Conservation (phyloP, 2,329 filamentous ascomycete genomes). For the Emericellopsis cladophorae region DNA sequence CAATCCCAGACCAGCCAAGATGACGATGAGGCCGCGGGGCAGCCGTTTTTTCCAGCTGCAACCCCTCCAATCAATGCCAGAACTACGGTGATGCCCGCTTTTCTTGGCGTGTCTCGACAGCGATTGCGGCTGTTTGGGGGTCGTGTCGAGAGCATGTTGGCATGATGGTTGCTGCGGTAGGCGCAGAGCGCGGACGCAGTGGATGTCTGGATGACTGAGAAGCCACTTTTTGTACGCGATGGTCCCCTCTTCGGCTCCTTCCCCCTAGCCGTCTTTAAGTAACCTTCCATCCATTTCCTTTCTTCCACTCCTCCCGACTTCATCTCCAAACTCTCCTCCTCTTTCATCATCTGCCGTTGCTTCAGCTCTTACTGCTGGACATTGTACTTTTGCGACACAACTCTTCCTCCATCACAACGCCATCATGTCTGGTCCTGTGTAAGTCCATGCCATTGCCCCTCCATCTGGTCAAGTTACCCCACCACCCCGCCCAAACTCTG, state of each 20-base stretch:
- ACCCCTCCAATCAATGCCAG: background rate
- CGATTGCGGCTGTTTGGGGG: background rate
- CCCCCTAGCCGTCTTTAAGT: too few species aligned
- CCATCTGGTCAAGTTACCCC: constrained; percentile 18
- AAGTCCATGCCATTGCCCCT: constrained; percentile 29
- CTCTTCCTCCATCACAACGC: constrained; percentile 5
- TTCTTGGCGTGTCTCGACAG: constrained; percentile 5
- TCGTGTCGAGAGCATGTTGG: too few species aligned
- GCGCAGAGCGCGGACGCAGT: too few species aligned
- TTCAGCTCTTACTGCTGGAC: too few species aligned
- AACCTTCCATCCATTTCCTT: too few species aligned
- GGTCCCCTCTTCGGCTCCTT: too few species aligned
- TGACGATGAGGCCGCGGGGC: too few species aligned
- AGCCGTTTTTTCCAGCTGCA: too few species aligned
- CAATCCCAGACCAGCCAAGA: too few species aligned
- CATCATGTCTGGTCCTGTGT: constrained; percentile 57
- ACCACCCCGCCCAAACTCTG: constrained; percentile 22
- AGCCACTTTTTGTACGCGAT: too few species aligned
- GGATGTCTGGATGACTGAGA: too few species aligned
- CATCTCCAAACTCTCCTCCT: background rate
- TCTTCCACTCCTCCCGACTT: background rate
- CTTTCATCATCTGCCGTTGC: background rate
- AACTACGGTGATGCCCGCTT: background rate
- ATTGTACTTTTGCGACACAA: background rate
- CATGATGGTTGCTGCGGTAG: too few species aligned